Conservation (phyloP, 2,329 filamentous ascomycete species). For the Colletotrichum lindemuthianum region DNA sequence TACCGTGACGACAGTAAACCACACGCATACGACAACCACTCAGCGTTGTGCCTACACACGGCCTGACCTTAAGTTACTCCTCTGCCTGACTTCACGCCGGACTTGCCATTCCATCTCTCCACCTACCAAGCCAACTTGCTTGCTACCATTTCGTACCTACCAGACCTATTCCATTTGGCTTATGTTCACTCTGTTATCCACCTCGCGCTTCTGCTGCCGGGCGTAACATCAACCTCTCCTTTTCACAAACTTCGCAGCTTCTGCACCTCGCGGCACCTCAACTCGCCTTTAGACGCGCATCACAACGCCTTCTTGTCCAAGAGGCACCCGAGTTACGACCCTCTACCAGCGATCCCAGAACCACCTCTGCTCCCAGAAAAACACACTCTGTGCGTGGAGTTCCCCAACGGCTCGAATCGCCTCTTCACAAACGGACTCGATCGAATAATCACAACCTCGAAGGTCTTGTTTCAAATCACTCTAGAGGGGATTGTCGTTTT, state of each 20-base stretch:
- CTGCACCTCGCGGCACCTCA: conserved; percentile 19
- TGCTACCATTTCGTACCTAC: conserved; percentile 23
- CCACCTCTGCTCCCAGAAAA: not conserved
- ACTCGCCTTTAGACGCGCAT: conserved; percentile 20
- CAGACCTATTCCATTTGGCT: conserved; percentile 4
- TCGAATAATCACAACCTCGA: not conserved
- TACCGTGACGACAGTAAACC: no score
- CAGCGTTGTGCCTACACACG: no score
- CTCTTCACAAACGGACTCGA: not conserved
- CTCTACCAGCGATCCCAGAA: not conserved
- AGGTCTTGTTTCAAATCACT: not conserved
- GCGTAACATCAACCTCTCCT: conserved; percentile 32
- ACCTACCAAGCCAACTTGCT: not conserved
- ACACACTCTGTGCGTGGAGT: not conserved
- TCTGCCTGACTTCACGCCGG: no score
- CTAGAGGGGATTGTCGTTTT: not conserved
- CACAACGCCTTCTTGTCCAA: conserved; percentile 16
- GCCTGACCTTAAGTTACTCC: no score
- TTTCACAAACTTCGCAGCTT: conserved; percentile 2
- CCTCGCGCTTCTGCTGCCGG: conserved; percentile 27
- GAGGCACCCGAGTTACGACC: conserved; percentile 4
- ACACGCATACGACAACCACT: no score
- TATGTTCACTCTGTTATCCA: not conserved
- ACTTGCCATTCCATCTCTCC: no score
- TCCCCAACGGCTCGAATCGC: not conserved